These are phyloP conservation scores for Penicillium palitans DNA, from an alignment of 2,329 filamentous ascomycete species.

Conservation along the genomic window DNA sequence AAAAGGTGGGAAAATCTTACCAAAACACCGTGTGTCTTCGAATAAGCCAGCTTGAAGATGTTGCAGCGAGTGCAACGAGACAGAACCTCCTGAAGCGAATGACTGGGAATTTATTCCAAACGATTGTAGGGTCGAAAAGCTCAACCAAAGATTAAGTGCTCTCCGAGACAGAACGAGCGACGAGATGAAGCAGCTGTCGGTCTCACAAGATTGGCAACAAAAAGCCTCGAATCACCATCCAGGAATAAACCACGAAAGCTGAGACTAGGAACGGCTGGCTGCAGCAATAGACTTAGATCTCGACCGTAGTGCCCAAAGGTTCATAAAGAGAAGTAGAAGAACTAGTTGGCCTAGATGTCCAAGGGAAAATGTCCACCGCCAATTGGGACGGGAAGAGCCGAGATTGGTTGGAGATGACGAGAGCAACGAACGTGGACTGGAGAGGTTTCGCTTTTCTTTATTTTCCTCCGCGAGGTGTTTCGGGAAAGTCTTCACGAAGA, in stretches of 20 bases:
- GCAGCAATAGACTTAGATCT: constrained; percentile 30
- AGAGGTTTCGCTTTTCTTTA: constrained; percentile 28
- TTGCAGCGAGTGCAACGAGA: constrained; percentile 47
- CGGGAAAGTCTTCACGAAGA: constrained; percentile 35
- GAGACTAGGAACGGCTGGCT: constrained; percentile 34
- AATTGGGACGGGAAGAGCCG: constrained; percentile 8
- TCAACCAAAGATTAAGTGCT: constrained; percentile 27
- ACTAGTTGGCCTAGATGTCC: constrained; percentile 18
- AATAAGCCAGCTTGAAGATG: constrained; percentile 53
- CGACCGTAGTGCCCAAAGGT: constrained; percentile 26
- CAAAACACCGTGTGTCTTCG: constrained; percentile 48
- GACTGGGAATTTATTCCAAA: constrained; percentile 46
- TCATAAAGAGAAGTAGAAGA: constrained; percentile 19
- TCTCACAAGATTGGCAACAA: constrained; percentile 34
- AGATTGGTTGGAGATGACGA: constrained; percentile 12
- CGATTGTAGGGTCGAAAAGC: constrained; percentile 41
- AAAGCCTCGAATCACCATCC: constrained; percentile 39
- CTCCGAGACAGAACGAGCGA: constrained; percentile 50
- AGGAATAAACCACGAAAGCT: constrained; percentile 29
- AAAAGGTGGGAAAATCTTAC: constrained; percentile 33
- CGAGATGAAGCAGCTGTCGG: constrained; percentile 38
- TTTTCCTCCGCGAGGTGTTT: constrained; percentile 20
- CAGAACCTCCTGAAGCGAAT: constrained; percentile 47
- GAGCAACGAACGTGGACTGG: constrained; percentile 25
- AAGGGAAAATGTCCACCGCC: constrained; percentile 17